Conservation (phyloP, 352 stramenopile genomes). For the Pythium chondricola region DNA sequence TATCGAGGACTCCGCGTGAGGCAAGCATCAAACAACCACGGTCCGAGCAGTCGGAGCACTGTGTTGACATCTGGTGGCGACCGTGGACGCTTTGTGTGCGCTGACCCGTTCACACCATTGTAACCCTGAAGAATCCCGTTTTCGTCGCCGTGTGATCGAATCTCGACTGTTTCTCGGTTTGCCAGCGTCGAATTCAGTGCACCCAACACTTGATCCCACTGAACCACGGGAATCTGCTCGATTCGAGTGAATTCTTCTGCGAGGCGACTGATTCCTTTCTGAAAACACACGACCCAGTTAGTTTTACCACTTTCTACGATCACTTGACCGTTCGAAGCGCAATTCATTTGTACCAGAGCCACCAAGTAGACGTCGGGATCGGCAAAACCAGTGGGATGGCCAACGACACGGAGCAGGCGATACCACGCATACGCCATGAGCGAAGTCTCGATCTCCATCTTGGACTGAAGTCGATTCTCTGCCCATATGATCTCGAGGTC, state of each 20-base stretch:
- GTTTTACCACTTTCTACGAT: too few species aligned
- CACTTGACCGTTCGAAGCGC: too few species aligned
- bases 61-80: conserved; percentile 83
- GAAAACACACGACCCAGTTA: background rate
- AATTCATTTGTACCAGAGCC: conserved; percentile 58
- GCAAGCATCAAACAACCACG: conserved; percentile 83
- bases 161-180: conserved; percentile 16
- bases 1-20: conserved; percentile 68
- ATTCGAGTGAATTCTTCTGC: conserved; percentile 68
- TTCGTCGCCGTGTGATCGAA: conserved; percentile 27
- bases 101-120: conserved; percentile 5
- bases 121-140: conserved; percentile 4
- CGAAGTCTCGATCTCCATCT: conserved; percentile 66
- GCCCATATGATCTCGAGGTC: conserved; percentile 73
- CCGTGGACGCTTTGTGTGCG: conserved; percentile 28
- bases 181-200: conserved; percentile 41
- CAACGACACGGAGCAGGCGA: conserved; percentile 72
- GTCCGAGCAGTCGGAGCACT: conserved; percentile 67
- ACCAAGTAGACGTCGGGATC: conserved; percentile 82
- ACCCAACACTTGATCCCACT: conserved; percentile 69
- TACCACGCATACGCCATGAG: conserved; percentile 83
- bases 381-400: conserved; percentile 72
- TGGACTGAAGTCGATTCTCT: conserved; percentile 56
- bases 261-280: conserved; percentile 78
- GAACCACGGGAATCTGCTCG: conserved; percentile 57